Percentiles rank a stretch among this genome's conserved stretches.
Evolutionary conservation across 129 eudicot genomes (phyloP).

Genomic region (Flaveria linearis): DNA sequence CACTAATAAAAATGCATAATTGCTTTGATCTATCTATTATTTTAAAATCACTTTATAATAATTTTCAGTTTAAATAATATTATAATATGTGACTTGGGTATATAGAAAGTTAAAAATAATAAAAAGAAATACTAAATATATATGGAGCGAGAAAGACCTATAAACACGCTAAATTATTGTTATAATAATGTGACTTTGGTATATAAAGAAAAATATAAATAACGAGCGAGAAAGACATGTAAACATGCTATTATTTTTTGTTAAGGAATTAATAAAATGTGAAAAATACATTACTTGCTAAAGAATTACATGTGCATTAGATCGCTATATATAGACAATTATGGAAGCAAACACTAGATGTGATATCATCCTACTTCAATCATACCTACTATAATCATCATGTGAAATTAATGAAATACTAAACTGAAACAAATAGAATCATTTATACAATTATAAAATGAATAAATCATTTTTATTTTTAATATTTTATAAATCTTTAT

Average conservation of each 20-base stretch:
- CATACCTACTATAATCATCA: slow-evolving; percentile 30
- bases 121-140: neutral
- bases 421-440: slow-evolving; percentile 27
- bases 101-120: no score
- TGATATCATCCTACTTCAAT: slow-evolving; percentile 40
- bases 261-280: neutral
- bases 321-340: slow-evolving; percentile 32
- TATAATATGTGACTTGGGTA: no score
- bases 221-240: neutral
- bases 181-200: neutral
- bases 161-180: neutral
- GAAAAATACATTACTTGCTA: slow-evolving; percentile 7
- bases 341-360: slow-evolving; percentile 39
- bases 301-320: slow-evolving; percentile 34
- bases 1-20: no score
- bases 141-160: no score
- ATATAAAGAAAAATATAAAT: neutral
- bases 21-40: no score
- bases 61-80: no score
- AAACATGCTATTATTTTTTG: neutral
- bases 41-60: no score
- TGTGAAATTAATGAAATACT: slow-evolving; percentile 31
- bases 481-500: no score
- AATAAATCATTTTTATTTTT: slow-evolving; percentile 23
- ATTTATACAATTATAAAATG: neutral